phyloP scores from a whole-genome alignment of 768 basidiomycete species.

The Podaxis mareebaensis region DNA sequence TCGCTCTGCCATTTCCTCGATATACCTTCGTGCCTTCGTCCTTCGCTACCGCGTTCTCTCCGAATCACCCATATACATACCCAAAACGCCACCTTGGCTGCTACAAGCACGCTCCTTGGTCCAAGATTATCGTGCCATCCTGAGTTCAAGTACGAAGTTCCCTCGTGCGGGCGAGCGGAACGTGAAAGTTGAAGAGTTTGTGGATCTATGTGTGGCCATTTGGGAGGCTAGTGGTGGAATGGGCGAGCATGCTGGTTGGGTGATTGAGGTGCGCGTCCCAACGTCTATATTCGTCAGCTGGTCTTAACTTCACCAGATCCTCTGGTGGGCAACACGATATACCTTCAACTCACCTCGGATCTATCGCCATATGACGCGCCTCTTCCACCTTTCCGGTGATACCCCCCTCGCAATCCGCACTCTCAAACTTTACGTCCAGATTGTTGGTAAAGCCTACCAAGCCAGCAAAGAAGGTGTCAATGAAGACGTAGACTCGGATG shows the following conservation, averaged over 20 bases:
- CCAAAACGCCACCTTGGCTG: constrained; percentile 55
- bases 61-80: constrained; percentile 18
- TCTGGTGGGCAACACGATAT: constrained; percentile 93
- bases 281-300: constrained; percentile 3
- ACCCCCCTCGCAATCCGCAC: constrained; percentile 68
- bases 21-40: constrained; percentile 76
- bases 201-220: constrained; percentile 74
- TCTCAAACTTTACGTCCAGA: constrained; percentile 78
- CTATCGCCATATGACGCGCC: constrained; percentile 80
- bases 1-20: constrained; percentile 63
- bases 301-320: constrained; percentile 45
- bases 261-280: constrained; percentile 66
- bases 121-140: constrained; percentile 67
- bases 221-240: constrained; percentile 77
- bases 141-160: constrained; percentile 71
- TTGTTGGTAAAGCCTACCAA: constrained; percentile 82
- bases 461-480: constrained; percentile 43
- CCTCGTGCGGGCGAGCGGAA: constrained; percentile 83
- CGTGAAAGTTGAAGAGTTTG: constrained; percentile 77
- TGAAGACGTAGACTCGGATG: constrained; percentile 64
- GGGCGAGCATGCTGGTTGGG: constrained; percentile 70
- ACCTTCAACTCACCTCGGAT: constrained; percentile 92
- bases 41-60: constrained; percentile 38
- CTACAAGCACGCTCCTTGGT: constrained; percentile 65
- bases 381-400: constrained; percentile 65